Evolutionary conservation across 495 filamentous ascomycete species (phyloP), one percentile per base, ranked within the genome.

Genomic region (Terfezia claveryi): DNA sequence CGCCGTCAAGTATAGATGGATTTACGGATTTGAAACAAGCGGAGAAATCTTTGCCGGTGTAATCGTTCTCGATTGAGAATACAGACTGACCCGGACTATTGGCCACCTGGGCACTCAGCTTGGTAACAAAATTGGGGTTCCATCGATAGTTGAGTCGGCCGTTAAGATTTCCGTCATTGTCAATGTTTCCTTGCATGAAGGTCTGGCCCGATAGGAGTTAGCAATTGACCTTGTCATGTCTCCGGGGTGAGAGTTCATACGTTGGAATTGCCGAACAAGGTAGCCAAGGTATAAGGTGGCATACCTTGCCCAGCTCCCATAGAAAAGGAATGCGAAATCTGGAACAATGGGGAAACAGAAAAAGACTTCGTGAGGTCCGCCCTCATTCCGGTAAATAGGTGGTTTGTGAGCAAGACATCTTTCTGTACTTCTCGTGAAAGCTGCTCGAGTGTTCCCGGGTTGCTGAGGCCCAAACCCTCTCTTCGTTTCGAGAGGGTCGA

Each of bases 291-390:
- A 69, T 99, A 99, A 38, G 92, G 92, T 63, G 86, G 85, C 67
- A 89, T 70, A 52, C 80, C 78, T 64, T 91, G 83, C 27, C 27
- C 27, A 14, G 76, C 76, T 56, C 92, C 89, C 80, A 94, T 85
- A 36, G 88, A 78, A 67, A 99, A 91, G 53, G 88, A 82, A 74
- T 99, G 92, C 52, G 88, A 94, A 57, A 94, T 82, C 69, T 95
- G 89, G 76, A 99, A 99, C 63, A 96, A 72, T 50, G 91, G 92
- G 59, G 79, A 76, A 64, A 94, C 76, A 73, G 85, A 85, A 71
- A 95, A 88, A 61, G 83, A 81, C 76, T 95, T 99, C 59, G 83
- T 94, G 64, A 96, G 70, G 68, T 99, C 92, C 64, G 91, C 92
- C 59, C 87, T 82, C 66, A 99, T 76, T 55, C 92, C 92, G 17